A percentile compares a stretch with the other conserved stretches of the same genome.
Conservation (phyloP, 2,329 filamentous ascomycete species). For the Corniculantispora saksenae region DNA sequence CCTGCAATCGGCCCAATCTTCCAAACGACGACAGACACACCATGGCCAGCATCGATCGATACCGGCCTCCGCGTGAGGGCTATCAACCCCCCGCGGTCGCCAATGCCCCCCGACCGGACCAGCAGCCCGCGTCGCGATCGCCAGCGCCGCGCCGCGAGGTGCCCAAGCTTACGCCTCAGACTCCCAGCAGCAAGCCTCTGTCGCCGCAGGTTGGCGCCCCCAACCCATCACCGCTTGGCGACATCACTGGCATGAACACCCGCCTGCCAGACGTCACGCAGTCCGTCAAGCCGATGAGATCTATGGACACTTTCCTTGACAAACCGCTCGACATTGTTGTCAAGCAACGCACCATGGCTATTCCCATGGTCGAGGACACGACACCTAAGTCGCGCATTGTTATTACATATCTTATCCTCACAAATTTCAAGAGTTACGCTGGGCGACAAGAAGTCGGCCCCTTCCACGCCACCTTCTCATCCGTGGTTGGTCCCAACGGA, state of each 20-base stretch:
- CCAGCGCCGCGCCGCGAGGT: conserved; percentile 43
- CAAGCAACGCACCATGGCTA: conserved; percentile 73
- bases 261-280: conserved; percentile 31
- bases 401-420: conserved; percentile 87
- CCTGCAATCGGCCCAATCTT: neutral
- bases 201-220: conserved; percentile 57
- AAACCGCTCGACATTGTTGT: conserved; percentile 92
- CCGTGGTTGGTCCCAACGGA: conserved; percentile 95
- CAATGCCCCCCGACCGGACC: conserved; percentile 33
- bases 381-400: conserved; percentile 85
- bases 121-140: conserved; percentile 43
- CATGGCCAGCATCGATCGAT: conserved; percentile 63
- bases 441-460: conserved; percentile 93
- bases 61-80: conserved; percentile 57
- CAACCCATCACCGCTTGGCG: conserved; percentile 62
- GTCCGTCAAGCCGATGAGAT: conserved; percentile 69
- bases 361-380: conserved; percentile 70
- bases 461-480: conserved; percentile 96
- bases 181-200: conserved; percentile 55
- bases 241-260: conserved; percentile 71
- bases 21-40: neutral
- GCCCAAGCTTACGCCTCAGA: conserved; percentile 41
- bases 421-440: conserved; percentile 99
- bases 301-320: conserved; percentile 77
- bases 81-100: conserved; percentile 51